These are phyloP conservation scores for Funneliformis mosseae DNA, from an alignment of 192 early-diverging fungal species.

Conservation along the genomic window DNA sequence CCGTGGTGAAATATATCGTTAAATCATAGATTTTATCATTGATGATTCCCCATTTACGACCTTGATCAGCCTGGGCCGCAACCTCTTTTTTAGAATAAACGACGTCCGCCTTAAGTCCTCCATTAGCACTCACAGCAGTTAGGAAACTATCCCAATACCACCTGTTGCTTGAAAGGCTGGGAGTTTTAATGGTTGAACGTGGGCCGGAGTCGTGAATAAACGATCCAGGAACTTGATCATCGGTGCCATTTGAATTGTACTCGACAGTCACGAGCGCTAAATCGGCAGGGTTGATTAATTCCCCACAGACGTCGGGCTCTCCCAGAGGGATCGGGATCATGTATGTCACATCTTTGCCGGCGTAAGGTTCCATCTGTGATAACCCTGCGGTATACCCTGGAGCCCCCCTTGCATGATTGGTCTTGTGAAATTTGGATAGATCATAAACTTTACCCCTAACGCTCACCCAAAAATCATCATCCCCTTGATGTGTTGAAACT, in stretches of 20 bases:
- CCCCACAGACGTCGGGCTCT: conserved; percentile 57
- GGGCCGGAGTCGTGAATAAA: conserved; percentile 42
- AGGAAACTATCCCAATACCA: conserved; percentile 57
- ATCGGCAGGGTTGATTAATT: conserved; percentile 41
- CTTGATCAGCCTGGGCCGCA: conserved; percentile 44
- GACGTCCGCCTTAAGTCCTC: conserved; percentile 56
- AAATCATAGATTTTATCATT: conserved; percentile 69
- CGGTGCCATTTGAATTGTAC: conserved; percentile 28
- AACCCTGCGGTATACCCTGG: conserved; percentile 43
- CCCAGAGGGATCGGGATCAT: conserved; percentile 60
- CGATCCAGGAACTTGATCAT: conserved; percentile 1
- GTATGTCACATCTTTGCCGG: conserved; percentile 66
- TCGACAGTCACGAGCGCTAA: background rate
- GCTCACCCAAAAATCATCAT: conserved; percentile 65
- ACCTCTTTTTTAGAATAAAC: conserved; percentile 58
- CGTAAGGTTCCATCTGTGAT: conserved; percentile 53
- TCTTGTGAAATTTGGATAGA: conserved; percentile 62
- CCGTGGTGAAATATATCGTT: conserved; percentile 53
- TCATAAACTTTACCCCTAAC: conserved; percentile 71
- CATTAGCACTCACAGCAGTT: conserved; percentile 48
- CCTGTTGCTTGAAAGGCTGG: conserved; percentile 45
- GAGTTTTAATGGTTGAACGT: conserved; percentile 40
- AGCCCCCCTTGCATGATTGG: conserved; percentile 49
- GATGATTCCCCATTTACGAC: conserved; percentile 59
- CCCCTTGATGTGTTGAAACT: conserved; percentile 59